Base-by-base conservation (phyloP, 257 asterid genomes). In the Ligustrum vulgare region DNA sequence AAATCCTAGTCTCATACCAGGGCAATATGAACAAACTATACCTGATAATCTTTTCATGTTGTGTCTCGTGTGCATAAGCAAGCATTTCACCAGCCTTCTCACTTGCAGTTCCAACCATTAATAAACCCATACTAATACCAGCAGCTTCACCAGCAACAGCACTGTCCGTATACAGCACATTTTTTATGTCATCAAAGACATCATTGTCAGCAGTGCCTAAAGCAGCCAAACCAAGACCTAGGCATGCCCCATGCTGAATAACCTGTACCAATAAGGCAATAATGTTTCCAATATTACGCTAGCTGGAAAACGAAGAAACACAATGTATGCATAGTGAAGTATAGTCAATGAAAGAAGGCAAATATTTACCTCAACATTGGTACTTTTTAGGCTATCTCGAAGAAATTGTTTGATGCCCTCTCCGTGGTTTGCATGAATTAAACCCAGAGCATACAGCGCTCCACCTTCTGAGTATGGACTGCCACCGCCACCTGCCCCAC, bases 81-180 rank as follows among this genome's bases (percentile, higher is more conserved):
- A 95, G 96, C 98, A 95, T 93, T 84, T 95, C 99, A 28, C 78
- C 84, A 60, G 98, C 97, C 87, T 89, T 95, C 81, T 93, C 98
- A 73, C 94, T 91, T 35, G 97, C 98, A 72, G 97, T 95, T 80
- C 99, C 99, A 84, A 91, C 99, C 99, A 93, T 90, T 73, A 95
- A 83, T 67, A 95, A 79, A 67, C 99, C 99, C 99, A 95, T 90
- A 80, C 98, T 89, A 54, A 95, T 91, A 41, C 99, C 99, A 74
- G 99, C 98, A 79, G 98, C 99, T 84, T 95, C 99, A 70, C 99
- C 97, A 37, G 99, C 97, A 80, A 95, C 98, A 34, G 99, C 99
- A 89, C 97, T 91, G 88, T 95, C 99, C 11, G 96, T 85, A 81
- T 93, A 95, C 8, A 95, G 89, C 66, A 91, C 99, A 41, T 76